These are phyloP conservation scores for Diaporthe citriasiana DNA, from an alignment of 2,329 filamentous ascomycete species.

Conservation along the genomic window DNA sequence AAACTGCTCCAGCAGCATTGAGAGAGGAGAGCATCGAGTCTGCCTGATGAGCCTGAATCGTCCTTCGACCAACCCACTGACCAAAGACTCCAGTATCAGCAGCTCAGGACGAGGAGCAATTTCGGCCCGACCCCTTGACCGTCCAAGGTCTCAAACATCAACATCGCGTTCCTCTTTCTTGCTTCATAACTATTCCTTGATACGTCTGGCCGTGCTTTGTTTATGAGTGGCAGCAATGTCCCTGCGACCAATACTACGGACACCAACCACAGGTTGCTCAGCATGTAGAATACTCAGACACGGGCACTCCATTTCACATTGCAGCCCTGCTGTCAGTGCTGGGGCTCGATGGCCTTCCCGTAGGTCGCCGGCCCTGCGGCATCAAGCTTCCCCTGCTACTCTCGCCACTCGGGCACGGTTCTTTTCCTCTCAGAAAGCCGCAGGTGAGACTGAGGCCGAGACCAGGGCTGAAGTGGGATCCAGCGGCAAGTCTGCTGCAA, in stretches of 20 bases:
- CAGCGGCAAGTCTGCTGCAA: not conserved
- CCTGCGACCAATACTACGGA: conserved; percentile 47
- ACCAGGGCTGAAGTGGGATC: not conserved
- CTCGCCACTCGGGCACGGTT: conserved; percentile 16
- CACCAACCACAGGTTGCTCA: conserved; percentile 49
- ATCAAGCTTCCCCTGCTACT: not conserved
- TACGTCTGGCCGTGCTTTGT: not conserved
- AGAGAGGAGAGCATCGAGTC: not conserved
- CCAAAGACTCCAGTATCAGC: not conserved
- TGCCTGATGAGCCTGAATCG: not conserved
- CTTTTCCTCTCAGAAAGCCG: conserved; percentile 31
- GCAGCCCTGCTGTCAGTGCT: conserved; percentile 33
- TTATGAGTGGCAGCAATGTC: conserved; percentile 36
- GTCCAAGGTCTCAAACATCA: not conserved
- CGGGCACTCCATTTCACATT: conserved; percentile 46
- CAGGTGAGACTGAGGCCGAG: conserved; percentile 39
- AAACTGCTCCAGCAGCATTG: not conserved
- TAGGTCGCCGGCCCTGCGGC: conserved; percentile 7
- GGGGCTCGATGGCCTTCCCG: conserved; percentile 11
- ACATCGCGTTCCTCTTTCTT: not conserved
- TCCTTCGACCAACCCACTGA: not conserved
- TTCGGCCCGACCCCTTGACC: not conserved
- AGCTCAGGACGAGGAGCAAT: not conserved
- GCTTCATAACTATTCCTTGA: not conserved
- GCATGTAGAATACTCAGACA: conserved; percentile 49